Conservation (phyloP, 495 filamentous ascomycete genomes). For the Apodospora peruviana region DNA sequence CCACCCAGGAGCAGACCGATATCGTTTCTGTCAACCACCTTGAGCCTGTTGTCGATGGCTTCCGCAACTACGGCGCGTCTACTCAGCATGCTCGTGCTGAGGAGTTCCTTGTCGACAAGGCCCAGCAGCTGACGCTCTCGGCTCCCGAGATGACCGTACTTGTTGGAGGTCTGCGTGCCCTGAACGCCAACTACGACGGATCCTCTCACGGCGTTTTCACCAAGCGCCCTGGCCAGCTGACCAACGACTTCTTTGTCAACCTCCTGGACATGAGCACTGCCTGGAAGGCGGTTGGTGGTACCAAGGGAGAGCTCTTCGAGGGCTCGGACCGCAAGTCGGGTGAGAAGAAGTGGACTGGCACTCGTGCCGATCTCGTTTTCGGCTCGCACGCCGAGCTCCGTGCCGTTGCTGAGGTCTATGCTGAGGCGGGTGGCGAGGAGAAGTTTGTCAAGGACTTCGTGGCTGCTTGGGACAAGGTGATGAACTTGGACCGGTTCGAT, state of each 20-base stretch:
- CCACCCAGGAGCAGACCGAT: slow-evolving; percentile 61
- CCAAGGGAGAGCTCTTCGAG: slow-evolving; percentile 50
- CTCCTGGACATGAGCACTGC: slow-evolving; percentile 58
- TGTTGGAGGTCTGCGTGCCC: slow-evolving; percentile 59
- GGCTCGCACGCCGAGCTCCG: slow-evolving; percentile 67
- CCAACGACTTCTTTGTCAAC: slow-evolving; percentile 74
- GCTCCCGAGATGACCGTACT: slow-evolving; percentile 64
- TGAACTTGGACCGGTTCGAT: slow-evolving; percentile 65
- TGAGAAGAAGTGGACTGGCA: slow-evolving; percentile 60
- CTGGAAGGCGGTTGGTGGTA: slow-evolving; percentile 49
- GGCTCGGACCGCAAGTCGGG: slow-evolving; percentile 63
- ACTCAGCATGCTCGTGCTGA: slow-evolving; percentile 54
- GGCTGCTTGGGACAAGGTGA: slow-evolving; percentile 64
- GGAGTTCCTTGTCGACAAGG: slow-evolving; percentile 62
- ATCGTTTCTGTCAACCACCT: slow-evolving; percentile 55
- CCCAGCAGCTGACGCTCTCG: slow-evolving; percentile 59
- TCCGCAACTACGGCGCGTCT: slow-evolving; percentile 67
- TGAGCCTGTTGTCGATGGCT: slow-evolving; percentile 59
- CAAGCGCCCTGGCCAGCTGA: slow-evolving; percentile 55
- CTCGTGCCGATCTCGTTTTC: slow-evolving; percentile 63
- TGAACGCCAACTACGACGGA: slow-evolving; percentile 63
- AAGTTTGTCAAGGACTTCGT: slow-evolving; percentile 69
- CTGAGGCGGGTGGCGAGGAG: slow-evolving; percentile 42
- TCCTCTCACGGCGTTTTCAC: slow-evolving; percentile 60
- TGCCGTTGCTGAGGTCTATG: slow-evolving; percentile 64